Base-by-base conservation (phyloP, 352 stramenopile genomes). In the Phytophthora ohioensis region DNA sequence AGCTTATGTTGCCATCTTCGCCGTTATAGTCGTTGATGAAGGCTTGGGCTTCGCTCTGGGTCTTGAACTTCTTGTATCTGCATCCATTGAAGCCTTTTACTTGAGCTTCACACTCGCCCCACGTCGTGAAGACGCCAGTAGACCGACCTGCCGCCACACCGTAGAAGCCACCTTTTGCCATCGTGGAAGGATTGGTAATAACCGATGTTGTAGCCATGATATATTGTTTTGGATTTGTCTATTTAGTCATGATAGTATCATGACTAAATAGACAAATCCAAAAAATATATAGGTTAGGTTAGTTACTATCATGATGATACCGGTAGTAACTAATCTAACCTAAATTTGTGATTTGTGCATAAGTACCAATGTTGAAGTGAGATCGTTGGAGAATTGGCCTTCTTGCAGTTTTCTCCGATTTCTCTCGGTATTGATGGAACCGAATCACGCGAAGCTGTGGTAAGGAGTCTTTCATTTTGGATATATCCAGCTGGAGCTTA, bases 61-160 rank as follows among this genome's bases (percentile, higher is more conserved):
- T 85, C 35, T 78, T 59, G 63, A 93, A 93, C 55, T 92, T 92
- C 65, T 95, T 93, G 64, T 73, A 93, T 13, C 56, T 70, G 21
- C 78, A 75, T 12, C 76, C 77, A 10, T 54, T 53, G 51, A 88
- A 91, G 15, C 84, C 81, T 58, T 88, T 83, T 10, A 95, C 82
- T 45, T 89, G 75, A 39, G 73, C 71, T 54, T 93, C 58, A 30
- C 63, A 73, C 53, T 76, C 68, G 3, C 31, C 31, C 88, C 85
- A 95, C 6, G 82, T 80, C 17, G 51, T 69, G 69, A 87, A 93
- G 46, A 95, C 58, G 43, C 85, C 88, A 0, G 71, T 77, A 0
- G 47, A 66, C n/a, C 85, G 81, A 0, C 87, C 87, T 0, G 66
- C 69, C 3, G 87, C 82, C 56, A 92, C 87, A 0, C 83, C 87